Evolutionary conservation across 805 yeast species (phyloP).

Genomic region (Groenewaldozyma salmanticensis): DNA sequence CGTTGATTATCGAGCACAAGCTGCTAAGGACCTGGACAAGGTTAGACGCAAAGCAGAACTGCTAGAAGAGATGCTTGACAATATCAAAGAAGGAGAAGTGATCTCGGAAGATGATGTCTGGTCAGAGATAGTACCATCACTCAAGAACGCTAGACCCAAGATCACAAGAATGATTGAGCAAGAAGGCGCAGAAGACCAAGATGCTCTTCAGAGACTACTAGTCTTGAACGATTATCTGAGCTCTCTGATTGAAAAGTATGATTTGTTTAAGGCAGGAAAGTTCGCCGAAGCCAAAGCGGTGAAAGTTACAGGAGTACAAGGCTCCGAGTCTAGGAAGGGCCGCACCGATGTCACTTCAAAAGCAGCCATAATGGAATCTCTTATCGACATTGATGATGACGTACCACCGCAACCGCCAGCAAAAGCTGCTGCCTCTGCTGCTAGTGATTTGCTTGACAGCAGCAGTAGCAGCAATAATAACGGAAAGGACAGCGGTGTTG

Average conservation of each 20-base stretch:
- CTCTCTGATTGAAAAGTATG: constrained; percentile 56
- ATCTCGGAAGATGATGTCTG: constrained; percentile 57
- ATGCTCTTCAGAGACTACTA: constrained; percentile 53
- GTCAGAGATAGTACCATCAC: constrained; percentile 62
- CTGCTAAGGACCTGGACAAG: constrained; percentile 75
- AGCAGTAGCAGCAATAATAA: too few relatives aligned
- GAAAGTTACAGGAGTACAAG: constrained; percentile 29
- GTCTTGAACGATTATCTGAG: constrained; percentile 69
- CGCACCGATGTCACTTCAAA: constrained; percentile 21
- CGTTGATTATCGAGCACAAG: constrained; percentile 65
- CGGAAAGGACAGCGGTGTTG: constrained; percentile 41
- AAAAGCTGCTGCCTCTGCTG: constrained; percentile 23
- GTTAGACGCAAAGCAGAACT: constrained; percentile 79
- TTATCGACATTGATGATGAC: constrained; percentile 71
- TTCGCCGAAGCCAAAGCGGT: constrained; percentile 41
- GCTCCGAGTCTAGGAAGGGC: constrained; percentile 21
- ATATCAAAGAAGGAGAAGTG: constrained; percentile 28
- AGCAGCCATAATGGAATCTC: constrained; percentile 35
- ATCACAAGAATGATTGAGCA: constrained; percentile 76
- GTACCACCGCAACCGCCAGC: constrained; percentile 22
- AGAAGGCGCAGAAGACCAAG: constrained; percentile 52
- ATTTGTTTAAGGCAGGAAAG: constrained; percentile 56
- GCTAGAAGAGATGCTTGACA: constrained; percentile 71
- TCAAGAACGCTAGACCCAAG: constrained; percentile 80
- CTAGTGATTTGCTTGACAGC: too few relatives aligned